Evolutionary conservation across 2,329 filamentous ascomycete species (phyloP).

Genomic region (Talaromyces amestolkiae): DNA sequence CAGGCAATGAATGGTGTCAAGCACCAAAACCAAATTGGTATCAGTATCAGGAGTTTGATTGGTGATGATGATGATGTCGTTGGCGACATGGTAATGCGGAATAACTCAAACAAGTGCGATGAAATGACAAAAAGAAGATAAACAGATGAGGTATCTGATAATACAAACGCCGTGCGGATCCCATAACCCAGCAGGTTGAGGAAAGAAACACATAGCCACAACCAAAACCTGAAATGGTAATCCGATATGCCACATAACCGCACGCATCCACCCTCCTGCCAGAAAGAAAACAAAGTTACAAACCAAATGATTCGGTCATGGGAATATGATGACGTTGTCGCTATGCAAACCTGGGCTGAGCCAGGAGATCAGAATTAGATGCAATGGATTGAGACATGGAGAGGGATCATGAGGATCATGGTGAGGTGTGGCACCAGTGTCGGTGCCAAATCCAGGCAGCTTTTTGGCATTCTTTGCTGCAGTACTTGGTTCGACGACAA

Average conservation of each 20-base stretch:
- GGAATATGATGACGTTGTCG: conserved; percentile 14
- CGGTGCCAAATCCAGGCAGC: conserved; percentile 97
- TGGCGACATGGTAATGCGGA: not conserved
- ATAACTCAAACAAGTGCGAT: not conserved
- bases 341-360: conserved; percentile 16
- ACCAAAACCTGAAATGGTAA: conserved; percentile 17
- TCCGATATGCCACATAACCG: conserved; percentile 16
- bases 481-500: conserved; percentile 96
- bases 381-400: conserved; percentile 8
- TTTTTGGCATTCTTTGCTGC: conserved; percentile 99
- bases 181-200: conserved; percentile 8
- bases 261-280: conserved; percentile 6
- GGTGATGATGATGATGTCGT: not conserved
- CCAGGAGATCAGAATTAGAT: conserved; percentile 14
- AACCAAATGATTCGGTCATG: conserved; percentile 12
- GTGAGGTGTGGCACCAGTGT: conserved; percentile 75
- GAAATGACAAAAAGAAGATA: not conserved
- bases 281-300: conserved; percentile 13
- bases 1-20: conserved; percentile 5
- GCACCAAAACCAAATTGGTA: conserved; percentile 17
- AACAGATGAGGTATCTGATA: conserved; percentile 12
- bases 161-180: conserved; percentile 10
- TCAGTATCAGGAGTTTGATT: conserved; percentile 1
- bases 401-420: conserved; percentile 19
- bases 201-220: conserved; percentile 10